phyloP scores from a whole-genome alignment of 164 flowering plant species.

The Umbilicus rupestris region DNA sequence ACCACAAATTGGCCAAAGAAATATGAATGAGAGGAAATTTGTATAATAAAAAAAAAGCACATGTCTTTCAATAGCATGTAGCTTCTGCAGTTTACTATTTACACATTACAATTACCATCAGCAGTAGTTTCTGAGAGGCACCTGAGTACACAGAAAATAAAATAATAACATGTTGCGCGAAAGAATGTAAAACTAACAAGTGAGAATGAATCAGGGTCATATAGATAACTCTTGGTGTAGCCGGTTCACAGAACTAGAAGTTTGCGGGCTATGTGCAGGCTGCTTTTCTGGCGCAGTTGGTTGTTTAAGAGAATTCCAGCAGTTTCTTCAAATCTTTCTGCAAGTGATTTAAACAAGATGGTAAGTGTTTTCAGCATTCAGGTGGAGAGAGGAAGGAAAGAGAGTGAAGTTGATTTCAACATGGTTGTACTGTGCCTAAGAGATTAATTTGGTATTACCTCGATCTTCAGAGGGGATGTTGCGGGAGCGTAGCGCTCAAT shows the following conservation, averaged over 20 bases:
- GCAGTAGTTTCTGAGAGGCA: neutral
- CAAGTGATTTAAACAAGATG: constrained; percentile 9
- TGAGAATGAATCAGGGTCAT: neutral
- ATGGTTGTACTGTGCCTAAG: neutral
- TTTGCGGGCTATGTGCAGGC: neutral
- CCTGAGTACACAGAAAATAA: neutral
- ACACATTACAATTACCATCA: neutral
- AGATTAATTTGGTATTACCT: neutral
- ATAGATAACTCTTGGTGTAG: neutral
- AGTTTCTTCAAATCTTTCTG: constrained; percentile 47
- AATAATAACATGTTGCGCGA: neutral
- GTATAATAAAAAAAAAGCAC: neutral
- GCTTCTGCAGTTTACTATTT: neutral
- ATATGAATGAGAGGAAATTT: no score
- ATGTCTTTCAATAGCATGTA: neutral
- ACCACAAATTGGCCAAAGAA: no score
- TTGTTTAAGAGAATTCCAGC: constrained; percentile 20
- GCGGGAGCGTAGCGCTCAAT: constrained; percentile 56
- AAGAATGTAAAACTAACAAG: neutral
- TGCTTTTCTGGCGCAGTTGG: neutral
- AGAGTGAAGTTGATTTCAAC: no score
- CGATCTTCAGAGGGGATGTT: constrained; percentile 46
- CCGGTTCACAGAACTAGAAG: neutral
- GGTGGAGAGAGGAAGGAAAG: no score
- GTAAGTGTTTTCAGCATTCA: no score